A percentile compares a stretch with the other conserved stretches of the same genome.
phyloP scores from a whole-genome alignment of 768 basidiomycete genomes.

The Tricholoma furcatifolium region DNA sequence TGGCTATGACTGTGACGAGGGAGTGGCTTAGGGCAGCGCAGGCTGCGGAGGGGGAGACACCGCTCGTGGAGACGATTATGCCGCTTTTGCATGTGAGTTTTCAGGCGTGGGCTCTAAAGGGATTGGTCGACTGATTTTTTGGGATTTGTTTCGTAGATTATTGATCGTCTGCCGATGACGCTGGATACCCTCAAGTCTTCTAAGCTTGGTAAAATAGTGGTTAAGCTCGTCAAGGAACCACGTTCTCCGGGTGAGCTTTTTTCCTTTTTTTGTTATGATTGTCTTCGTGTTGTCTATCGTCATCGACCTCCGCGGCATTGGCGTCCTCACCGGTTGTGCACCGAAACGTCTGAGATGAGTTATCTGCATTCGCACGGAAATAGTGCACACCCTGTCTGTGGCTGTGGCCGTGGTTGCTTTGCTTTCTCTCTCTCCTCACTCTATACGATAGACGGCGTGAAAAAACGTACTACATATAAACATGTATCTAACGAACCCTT shows the following conservation, averaged over 20 bases:
- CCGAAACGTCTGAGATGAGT: constrained; percentile 16
- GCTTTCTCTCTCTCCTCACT: constrained; percentile 16
- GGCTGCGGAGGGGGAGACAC: constrained; percentile 50
- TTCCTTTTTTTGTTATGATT: constrained; percentile 18
- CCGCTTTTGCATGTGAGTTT: constrained; percentile 80
- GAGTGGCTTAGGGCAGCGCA: constrained; percentile 80
- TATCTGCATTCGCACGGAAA: constrained; percentile 8
- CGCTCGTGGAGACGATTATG: constrained; percentile 76
- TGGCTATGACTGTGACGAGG: constrained; percentile 74
- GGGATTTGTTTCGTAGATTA: constrained; percentile 51
- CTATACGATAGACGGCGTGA: constrained; percentile 30
- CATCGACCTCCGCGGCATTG: neutral
- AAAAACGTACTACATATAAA: constrained; percentile 42
- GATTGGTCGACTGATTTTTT: neutral
- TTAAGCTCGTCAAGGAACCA: constrained; percentile 73
- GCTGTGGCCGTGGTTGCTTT: neutral
- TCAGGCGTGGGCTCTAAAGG: too few relatives aligned
- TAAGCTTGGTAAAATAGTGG: constrained; percentile 78
- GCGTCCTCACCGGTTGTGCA: constrained; percentile 5
- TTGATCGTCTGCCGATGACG: constrained; percentile 79
- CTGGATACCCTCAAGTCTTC: constrained; percentile 66
- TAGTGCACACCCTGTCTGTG: constrained; percentile 8
- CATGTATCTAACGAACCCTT: constrained; percentile 66
- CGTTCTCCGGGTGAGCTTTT: constrained; percentile 75
- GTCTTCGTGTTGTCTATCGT: constrained; percentile 7